Evolutionary conservation across 306 rosid genomes (phyloP).

Genomic region (Gillenia trifoliata): DNA sequence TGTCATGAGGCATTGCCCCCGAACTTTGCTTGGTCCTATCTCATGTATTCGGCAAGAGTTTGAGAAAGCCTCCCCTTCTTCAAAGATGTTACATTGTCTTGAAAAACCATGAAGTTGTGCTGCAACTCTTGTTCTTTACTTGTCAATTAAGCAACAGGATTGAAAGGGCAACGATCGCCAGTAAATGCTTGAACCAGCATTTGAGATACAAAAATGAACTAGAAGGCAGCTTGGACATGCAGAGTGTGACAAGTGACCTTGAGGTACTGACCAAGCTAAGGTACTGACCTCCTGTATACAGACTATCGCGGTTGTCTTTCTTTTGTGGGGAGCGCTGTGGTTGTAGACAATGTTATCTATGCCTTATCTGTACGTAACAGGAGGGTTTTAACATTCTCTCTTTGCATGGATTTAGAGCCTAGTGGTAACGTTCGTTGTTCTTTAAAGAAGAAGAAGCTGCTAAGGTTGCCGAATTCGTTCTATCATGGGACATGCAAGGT

Average conservation of each 20-base stretch:
- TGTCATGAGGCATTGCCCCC: slow-evolving; percentile 51
- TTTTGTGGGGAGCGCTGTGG: too few species aligned
- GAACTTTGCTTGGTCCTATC: slow-evolving; percentile 51
- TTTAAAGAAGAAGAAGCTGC: too few species aligned
- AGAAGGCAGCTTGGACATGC: slow-evolving; percentile 19
- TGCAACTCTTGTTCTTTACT: slow-evolving; percentile 60
- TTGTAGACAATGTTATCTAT: too few species aligned
- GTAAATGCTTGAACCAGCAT: slow-evolving; percentile 43
- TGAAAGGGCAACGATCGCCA: slow-evolving; percentile 25
- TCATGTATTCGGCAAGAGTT: slow-evolving; percentile 51
- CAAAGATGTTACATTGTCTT: slow-evolving; percentile 31
- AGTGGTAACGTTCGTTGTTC: too few species aligned
- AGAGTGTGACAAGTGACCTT: slow-evolving; percentile 22
- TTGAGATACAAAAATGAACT: slow-evolving; percentile 11
- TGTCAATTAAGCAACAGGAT: slow-evolving; percentile 29
- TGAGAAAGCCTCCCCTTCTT: slow-evolving; percentile 22
- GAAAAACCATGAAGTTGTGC: slow-evolving; percentile 52
- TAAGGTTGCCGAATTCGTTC: too few species aligned
- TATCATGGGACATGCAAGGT: too few species aligned
- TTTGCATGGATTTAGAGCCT: too few species aligned
- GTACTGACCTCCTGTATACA: too few species aligned
- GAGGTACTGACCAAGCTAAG: too few species aligned
- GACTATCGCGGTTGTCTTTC: too few species aligned
- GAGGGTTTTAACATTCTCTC: too few species aligned
- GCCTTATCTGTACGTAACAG: too few species aligned